phyloP scores from a whole-genome alignment of 2,329 filamentous ascomycete species.

The Aspergillus thermomutatus region DNA sequence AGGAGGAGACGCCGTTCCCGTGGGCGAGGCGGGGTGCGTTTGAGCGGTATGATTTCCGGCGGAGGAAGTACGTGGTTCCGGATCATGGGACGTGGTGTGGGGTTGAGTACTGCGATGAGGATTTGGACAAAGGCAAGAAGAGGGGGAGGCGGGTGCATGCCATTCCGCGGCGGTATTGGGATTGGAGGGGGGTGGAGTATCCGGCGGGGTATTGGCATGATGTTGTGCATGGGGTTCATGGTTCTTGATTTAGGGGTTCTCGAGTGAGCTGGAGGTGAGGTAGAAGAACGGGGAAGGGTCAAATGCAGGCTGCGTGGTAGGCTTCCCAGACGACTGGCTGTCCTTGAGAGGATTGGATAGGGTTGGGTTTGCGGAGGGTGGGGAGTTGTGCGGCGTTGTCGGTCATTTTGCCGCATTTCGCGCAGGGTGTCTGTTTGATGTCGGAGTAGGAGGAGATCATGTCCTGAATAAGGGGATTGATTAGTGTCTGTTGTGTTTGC shows the following conservation, averaged over 20 bases:
- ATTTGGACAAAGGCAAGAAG: background rate
- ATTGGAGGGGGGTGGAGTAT: conserved; percentile 21
- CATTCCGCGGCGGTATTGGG: conserved; percentile 24
- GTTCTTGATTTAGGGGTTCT: background rate
- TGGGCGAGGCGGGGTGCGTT: conserved; percentile 17
- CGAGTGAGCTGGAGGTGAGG: too few relatives aligned
- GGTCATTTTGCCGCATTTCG: conserved; percentile 37
- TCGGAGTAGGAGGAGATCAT: conserved; percentile 42
- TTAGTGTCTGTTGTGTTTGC: background rate
- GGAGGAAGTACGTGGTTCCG: conserved; percentile 27
- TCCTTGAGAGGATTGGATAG: conserved; percentile 13
- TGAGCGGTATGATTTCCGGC: conserved; percentile 33
- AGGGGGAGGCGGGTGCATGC: conserved; percentile 13
- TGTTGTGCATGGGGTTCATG: conserved; percentile 16
- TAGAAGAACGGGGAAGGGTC: too few relatives aligned
- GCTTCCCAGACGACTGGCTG: conserved; percentile 30
- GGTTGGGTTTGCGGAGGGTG: conserved; percentile 30
- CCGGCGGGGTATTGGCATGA: conserved; percentile 22
- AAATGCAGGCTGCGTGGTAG: conserved; percentile 31
- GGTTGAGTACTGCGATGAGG: conserved; percentile 26
- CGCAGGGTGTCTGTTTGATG: conserved; percentile 38
- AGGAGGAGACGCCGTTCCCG: conserved; percentile 11
- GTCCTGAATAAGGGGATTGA: conserved; percentile 27
- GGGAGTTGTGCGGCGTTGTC: conserved; percentile 39
- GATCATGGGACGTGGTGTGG: conserved; percentile 28